Percentiles rank a stretch among this genome's conserved stretches.
phyloP scores from a whole-genome alignment of 148 eudicot species.

The Heliamphora exappendiculata region DNA sequence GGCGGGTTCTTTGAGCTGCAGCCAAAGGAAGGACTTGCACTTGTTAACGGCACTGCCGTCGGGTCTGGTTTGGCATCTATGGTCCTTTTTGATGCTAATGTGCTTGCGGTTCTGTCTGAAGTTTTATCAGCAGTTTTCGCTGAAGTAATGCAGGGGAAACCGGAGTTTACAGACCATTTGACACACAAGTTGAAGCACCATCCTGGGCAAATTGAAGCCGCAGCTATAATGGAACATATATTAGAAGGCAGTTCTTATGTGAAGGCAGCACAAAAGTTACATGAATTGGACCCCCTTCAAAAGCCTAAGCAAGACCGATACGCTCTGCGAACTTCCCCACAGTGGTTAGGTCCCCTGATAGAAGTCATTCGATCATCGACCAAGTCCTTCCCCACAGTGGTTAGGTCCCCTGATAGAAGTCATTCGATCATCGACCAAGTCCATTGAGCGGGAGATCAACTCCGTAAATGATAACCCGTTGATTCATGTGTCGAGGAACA shows the following conservation, averaged over 20 bases:
- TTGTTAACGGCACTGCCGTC: conserved; percentile 23
- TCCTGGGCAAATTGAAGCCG: conserved; percentile 26
- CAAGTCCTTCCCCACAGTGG: conserved; percentile 18
- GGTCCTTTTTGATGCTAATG: conserved; percentile 16
- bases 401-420: conserved; percentile 17
- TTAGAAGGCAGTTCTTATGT: conserved; percentile 23
- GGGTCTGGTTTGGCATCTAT: conserved; percentile 17
- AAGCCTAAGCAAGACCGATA: conserved; percentile 24
- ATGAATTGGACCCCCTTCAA: conserved; percentile 21
- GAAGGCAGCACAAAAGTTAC: conserved; percentile 12
- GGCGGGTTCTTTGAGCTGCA: conserved; percentile 26
- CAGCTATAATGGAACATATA: conserved; percentile 27
- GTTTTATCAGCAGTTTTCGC: conserved; percentile 22
- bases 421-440: conserved; percentile 19
- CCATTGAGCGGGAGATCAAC: conserved; percentile 20
- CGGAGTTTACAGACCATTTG: conserved; percentile 20
- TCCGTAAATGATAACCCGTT: conserved; percentile 22
- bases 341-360: conserved; percentile 14
- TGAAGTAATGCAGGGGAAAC: conserved; percentile 19
- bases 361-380: conserved; percentile 23
- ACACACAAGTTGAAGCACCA: conserved; percentile 24
- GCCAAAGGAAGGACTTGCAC: conserved; percentile 29
- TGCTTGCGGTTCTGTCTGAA: conserved; percentile 14
- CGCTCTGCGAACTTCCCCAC: conserved; percentile 20
- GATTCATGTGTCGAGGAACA: conserved; percentile 19